Evolutionary conservation across 257 asterid species (phyloP).

Genomic region (Ballota nigra): DNA sequence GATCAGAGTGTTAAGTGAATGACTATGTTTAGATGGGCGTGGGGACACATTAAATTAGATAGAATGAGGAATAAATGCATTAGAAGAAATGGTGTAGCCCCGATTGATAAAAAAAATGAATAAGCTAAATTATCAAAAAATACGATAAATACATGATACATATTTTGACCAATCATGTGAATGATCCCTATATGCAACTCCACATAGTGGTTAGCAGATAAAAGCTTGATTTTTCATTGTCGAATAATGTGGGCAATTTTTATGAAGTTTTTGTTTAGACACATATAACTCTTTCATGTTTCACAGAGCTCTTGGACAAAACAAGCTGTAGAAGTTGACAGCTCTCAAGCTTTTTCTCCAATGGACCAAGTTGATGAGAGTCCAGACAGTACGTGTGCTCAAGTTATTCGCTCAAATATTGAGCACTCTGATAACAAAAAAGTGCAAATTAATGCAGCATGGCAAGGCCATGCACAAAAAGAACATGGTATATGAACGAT

Average conservation of each 20-base stretch:
- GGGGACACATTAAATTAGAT: neutral
- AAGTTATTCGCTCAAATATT: constrained; percentile 54
- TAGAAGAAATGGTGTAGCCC: neutral
- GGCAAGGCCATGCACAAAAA: constrained; percentile 41
- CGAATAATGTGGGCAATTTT: neutral
- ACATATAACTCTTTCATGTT: constrained; percentile 11
- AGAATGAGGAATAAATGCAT: neutral
- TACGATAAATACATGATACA: neutral
- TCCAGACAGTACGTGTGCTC: constrained; percentile 64
- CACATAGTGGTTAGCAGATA: neutral
- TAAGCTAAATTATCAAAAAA: neutral
- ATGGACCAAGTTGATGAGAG: constrained; percentile 47
- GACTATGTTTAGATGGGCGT: neutral
- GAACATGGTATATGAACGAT: constrained; percentile 39
- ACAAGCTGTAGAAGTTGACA: constrained; percentile 61
- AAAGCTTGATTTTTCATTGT: neutral
- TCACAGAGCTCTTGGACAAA: constrained; percentile 83
- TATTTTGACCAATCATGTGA: neutral
- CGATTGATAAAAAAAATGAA: neutral
- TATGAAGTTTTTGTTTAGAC: constrained; percentile 22
- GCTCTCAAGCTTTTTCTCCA: constrained; percentile 57
- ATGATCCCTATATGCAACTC: neutral
- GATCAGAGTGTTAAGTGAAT: neutral
- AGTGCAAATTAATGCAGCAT: constrained; percentile 31
- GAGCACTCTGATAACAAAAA: constrained; percentile 41